Percentiles rank a stretch among this genome's conserved stretches.
These are phyloP conservation scores for Ophiocytium majus DNA, from an alignment of 352 stramenopile genomes.

Conservation along the genomic window DNA sequence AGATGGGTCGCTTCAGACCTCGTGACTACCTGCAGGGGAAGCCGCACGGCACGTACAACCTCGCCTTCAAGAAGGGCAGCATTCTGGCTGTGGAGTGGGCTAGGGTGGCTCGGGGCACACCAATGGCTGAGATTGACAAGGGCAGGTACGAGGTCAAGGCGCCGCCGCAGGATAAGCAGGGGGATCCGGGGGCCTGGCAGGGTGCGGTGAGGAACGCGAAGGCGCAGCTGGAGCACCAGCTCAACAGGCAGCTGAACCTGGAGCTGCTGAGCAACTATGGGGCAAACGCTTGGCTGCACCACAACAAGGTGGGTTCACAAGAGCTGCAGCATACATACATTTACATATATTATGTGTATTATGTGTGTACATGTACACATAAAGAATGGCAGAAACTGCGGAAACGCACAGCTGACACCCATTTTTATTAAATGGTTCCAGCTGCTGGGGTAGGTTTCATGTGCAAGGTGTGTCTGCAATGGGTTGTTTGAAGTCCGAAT, in stretches of 20 bases:
- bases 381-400: too few relatives aligned
- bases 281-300: constrained; percentile 46
- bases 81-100: constrained; percentile 51
- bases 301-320: constrained; percentile 44
- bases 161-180: constrained; percentile 26
- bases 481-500: neutral
- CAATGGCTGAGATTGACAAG: constrained; percentile 44
- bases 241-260: constrained; percentile 55
- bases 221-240: constrained; percentile 53
- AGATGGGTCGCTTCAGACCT: constrained; percentile 55
- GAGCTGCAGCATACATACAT: constrained; percentile 12
- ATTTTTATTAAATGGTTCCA: neutral
- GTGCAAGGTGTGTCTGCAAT: neutral
- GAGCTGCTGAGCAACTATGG: constrained; percentile 56
- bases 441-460: neutral
- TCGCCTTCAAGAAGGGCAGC: constrained; percentile 29
- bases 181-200: constrained; percentile 50
- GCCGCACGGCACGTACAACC: neutral
- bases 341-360: neutral
- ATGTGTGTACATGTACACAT: too few relatives aligned
- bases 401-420: too few relatives aligned
- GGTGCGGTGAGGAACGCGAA: constrained; percentile 43
- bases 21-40: constrained; percentile 45
- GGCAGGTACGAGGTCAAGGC: constrained; percentile 50
- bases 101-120: constrained; percentile 25